Evolutionary conservation across 1,139 yeast species (phyloP).

Genomic region (Arxiozyma telluris): DNA sequence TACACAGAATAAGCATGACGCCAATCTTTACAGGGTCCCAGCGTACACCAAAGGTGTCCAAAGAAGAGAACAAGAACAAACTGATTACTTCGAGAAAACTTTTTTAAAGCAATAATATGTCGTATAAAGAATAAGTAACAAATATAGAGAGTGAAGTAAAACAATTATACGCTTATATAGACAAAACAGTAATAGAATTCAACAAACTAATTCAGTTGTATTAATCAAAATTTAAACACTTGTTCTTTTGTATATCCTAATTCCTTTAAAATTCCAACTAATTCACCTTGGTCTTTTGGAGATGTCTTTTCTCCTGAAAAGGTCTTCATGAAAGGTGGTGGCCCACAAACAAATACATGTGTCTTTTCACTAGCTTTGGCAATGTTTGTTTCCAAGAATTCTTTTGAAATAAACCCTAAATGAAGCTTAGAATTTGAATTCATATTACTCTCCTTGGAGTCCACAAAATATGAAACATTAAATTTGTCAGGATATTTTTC

Average conservation of each 20-base stretch:
- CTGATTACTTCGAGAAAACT: conserved; percentile 7
- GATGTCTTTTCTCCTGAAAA: conserved; percentile 79
- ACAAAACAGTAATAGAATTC: background rate
- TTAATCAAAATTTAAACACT: conserved; percentile 68
- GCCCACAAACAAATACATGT: conserved; percentile 84
- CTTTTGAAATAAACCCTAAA: conserved; percentile 67
- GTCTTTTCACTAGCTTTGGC: conserved; percentile 53
- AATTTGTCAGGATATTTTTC: conserved; percentile 66
- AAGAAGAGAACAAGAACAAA: conserved; percentile 11
- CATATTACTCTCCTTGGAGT: conserved; percentile 22
- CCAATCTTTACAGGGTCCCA: conserved; percentile 6
- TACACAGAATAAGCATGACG: too few relatives aligned
- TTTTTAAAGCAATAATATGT: background rate
- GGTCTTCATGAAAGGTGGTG: conserved; percentile 77
- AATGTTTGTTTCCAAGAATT: conserved; percentile 48
- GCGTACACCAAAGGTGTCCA: conserved; percentile 9
- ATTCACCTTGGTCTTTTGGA: conserved; percentile 91
- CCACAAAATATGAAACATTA: conserved; percentile 63
- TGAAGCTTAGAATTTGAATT: conserved; percentile 30
- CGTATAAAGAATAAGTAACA: background rate
- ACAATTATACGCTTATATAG: background rate
- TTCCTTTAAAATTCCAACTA: conserved; percentile 77
- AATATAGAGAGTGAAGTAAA: background rate
- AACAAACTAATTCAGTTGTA: background rate
- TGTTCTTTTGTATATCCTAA: conserved; percentile 81